phyloP scores from a whole-genome alignment of 345 rosid genomes.

The Salix exigua region DNA sequence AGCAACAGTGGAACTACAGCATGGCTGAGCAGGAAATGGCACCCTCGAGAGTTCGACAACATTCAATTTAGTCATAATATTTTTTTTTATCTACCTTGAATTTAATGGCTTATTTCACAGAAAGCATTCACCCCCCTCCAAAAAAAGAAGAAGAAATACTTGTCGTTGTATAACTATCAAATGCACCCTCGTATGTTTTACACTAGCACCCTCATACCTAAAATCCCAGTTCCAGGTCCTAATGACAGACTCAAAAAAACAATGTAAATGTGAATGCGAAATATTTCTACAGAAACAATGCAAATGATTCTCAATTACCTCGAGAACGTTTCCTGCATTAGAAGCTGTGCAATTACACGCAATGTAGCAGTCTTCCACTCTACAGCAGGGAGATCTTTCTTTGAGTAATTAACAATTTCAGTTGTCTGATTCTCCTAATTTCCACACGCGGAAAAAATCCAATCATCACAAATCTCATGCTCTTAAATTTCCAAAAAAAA shows the following conservation, averaged over 20 bases:
- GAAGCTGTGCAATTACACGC: slow-evolving; percentile 67
- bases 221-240: not conserved
- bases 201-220: not conserved
- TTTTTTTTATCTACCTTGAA: not conserved
- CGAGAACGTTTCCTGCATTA: slow-evolving; percentile 73
- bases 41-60: not conserved
- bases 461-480: not conserved
- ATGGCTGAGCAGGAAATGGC: not conserved
- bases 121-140: not conserved
- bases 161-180: not conserved
- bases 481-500: not conserved
- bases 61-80: not conserved
- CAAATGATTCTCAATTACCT: slow-evolving; percentile 44
- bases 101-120: not conserved
- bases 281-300: not conserved
- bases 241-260: not conserved
- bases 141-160: not conserved
- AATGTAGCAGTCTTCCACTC: slow-evolving; percentile 45
- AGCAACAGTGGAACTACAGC: not conserved
- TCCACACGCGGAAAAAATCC: slow-evolving; percentile 5
- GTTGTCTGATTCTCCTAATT: slow-evolving; percentile 19
- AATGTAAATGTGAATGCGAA: not conserved
- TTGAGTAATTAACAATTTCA: slow-evolving; percentile 6
- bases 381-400: slow-evolving; percentile 27
- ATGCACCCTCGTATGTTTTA: not conserved